Conservation (phyloP, 2,329 filamentous ascomycete genomes). For the Decorospora gaudefroyi region DNA sequence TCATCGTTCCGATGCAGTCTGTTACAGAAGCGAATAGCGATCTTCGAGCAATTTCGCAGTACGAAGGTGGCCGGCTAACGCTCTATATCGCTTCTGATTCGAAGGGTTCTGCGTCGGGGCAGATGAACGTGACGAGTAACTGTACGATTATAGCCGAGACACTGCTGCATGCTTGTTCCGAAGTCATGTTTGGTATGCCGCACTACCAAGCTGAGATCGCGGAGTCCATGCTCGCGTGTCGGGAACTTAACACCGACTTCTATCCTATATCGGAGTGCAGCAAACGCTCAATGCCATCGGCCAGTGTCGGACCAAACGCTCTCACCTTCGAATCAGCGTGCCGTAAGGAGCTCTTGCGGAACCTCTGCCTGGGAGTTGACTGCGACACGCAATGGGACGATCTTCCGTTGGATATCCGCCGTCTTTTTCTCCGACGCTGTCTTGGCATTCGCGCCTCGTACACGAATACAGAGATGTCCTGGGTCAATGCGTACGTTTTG, state of each 20-base stretch:
- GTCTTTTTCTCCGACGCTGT: constrained; percentile 54
- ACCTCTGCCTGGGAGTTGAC: constrained; percentile 56
- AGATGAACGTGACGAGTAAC: constrained; percentile 44
- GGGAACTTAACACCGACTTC: constrained; percentile 19
- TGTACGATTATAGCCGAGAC: constrained; percentile 43
- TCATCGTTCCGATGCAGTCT: constrained; percentile 43
- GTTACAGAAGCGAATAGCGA: constrained; percentile 41
- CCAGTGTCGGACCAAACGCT: constrained; percentile 19
- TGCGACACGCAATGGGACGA: constrained; percentile 58
- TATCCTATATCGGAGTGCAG: constrained; percentile 41
- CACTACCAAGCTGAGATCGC: constrained; percentile 41
- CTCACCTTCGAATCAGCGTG: constrained; percentile 32
- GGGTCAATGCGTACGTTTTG: constrained; percentile 52
- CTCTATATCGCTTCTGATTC: constrained; percentile 43
- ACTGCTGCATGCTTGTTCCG: constrained; percentile 41
- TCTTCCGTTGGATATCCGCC: constrained; percentile 54
- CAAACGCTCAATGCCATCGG: constrained; percentile 42
- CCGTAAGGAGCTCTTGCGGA: constrained; percentile 53
- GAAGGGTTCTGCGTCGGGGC: constrained; percentile 24
- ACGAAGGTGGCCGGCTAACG: constrained; percentile 34
- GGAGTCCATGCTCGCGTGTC: constrained; percentile 41
- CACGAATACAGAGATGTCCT: constrained; percentile 50
- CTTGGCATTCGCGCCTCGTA: constrained; percentile 50
- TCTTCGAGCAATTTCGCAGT: constrained; percentile 46
- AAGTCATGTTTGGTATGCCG: constrained; percentile 42